These are phyloP conservation scores for Apiospora marii DNA, from an alignment of 2,329 filamentous ascomycete genomes.

Conservation along the genomic window DNA sequence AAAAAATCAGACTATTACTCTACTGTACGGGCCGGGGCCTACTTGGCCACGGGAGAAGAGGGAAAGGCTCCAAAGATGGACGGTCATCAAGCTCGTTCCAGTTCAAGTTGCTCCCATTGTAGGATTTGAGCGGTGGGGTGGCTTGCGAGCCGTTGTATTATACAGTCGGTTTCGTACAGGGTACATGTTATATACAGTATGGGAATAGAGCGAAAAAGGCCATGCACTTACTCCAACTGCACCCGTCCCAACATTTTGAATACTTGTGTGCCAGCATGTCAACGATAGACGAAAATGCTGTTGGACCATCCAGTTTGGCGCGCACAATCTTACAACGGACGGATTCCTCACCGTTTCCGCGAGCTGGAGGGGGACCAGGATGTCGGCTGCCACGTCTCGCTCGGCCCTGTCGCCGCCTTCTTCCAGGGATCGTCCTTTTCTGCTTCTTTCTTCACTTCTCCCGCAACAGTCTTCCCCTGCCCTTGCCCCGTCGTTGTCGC, in stretches of 20 bases:
- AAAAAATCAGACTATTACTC: not conserved
- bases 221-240: not conserved
- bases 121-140: not conserved
- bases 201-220: not conserved
- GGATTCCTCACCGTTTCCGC: conserved; percentile 43
- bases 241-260: not conserved
- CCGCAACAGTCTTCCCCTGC: no score
- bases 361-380: conserved; percentile 63
- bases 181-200: conserved; percentile 10
- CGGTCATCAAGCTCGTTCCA: not conserved
- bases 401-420: conserved; percentile 56
- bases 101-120: not conserved
- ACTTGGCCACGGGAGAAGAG: not conserved
- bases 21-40: not conserved
- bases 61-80: not conserved
- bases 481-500: no score
- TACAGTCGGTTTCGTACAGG: conserved; percentile 14
- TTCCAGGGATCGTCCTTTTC: conserved; percentile 64
- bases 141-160: not conserved
- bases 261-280: not conserved
- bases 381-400: conserved; percentile 73
- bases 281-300: not conserved
- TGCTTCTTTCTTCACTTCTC: conserved; percentile 25
- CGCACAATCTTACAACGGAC: not conserved
- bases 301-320: not conserved